Conservation (phyloP, 352 stramenopile species). For the Phytophthora sojae region DNA sequence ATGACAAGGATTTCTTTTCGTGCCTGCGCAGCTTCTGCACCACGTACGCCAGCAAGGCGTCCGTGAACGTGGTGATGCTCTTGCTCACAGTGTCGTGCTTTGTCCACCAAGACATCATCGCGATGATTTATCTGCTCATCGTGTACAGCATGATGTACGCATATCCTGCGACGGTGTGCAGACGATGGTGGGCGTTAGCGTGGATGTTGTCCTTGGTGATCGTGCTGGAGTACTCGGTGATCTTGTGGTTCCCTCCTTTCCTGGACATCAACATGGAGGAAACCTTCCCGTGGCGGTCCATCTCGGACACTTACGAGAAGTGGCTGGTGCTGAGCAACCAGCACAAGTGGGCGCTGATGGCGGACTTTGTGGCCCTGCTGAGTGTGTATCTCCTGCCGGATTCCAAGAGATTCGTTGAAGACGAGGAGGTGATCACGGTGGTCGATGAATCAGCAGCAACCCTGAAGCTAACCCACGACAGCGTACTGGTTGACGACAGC, state of each 20-base stretch:
- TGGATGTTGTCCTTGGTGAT: constrained; percentile 70
- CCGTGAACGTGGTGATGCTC: constrained; percentile 82
- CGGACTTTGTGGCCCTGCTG: constrained; percentile 78
- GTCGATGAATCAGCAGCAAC: constrained; percentile 34
- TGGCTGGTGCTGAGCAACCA: constrained; percentile 77
- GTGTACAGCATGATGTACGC: constrained; percentile 89
- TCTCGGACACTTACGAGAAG: constrained; percentile 65
- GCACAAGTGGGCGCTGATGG: constrained; percentile 80
- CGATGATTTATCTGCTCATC: constrained; percentile 79
- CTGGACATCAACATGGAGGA: constrained; percentile 65
- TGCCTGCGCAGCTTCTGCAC: constrained; percentile 71
- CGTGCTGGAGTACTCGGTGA: constrained; percentile 73
- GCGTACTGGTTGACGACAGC: constrained; percentile 13
- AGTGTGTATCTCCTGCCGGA: constrained; percentile 75
- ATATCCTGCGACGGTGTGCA: constrained; percentile 54
- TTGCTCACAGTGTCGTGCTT: constrained; percentile 83
- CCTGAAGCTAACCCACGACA: constrained; percentile 14
- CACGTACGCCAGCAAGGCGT: constrained; percentile 78
- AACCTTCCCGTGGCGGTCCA: constrained; percentile 61
- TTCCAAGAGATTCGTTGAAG: constrained; percentile 49
- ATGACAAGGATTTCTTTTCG: constrained; percentile 70
- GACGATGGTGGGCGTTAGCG: constrained; percentile 63
- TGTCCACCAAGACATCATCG: constrained; percentile 78
- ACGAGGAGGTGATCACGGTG: constrained; percentile 43
- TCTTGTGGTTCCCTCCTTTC: constrained; percentile 76